Evolutionary conservation across 257 asterid species (phyloP).

Genomic region (Striga asiatica): DNA sequence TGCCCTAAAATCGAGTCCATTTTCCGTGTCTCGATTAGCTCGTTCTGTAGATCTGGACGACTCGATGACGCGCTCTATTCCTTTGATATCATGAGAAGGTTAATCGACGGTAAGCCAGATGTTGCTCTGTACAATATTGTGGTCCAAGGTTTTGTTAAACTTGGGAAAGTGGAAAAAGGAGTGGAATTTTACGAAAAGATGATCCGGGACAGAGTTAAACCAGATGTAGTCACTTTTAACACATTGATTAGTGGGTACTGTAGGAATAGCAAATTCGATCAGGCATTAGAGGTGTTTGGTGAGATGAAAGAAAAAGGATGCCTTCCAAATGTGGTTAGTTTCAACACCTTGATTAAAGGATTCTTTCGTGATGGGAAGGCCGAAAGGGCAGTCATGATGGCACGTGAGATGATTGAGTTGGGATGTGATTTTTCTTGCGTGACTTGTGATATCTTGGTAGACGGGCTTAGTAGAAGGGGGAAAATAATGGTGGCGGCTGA

Average conservation of each 20-base stretch:
- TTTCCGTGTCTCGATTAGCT: conserved; percentile 51
- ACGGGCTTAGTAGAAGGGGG: conserved; percentile 59
- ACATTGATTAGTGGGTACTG: conserved; percentile 74
- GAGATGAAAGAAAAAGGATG: conserved; percentile 83
- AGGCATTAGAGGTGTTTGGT: conserved; percentile 60
- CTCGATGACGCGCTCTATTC: conserved; percentile 47
- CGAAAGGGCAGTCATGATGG: conserved; percentile 70
- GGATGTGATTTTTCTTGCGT: conserved; percentile 58
- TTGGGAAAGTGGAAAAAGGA: conserved; percentile 37
- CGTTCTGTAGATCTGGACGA: conserved; percentile 55
- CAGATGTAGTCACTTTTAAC: conserved; percentile 65
- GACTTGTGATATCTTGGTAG: conserved; percentile 72
- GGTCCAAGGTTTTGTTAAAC: conserved; percentile 69
- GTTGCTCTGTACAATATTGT: conserved; percentile 54
- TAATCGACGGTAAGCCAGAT: conserved; percentile 70
- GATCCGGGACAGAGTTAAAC: conserved; percentile 58
- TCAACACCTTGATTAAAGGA: conserved; percentile 76
- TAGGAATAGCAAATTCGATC: conserved; percentile 32
- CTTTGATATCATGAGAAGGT: conserved; percentile 58
- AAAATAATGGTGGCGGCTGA: conserved; percentile 41
- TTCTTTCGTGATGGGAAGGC: conserved; percentile 62
- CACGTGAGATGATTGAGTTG: conserved; percentile 69
- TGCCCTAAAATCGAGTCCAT: conserved; percentile 64
- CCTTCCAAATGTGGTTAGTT: conserved; percentile 81
- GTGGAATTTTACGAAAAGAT: conserved; percentile 48